Conservation (phyloP, 768 basidiomycete species). For the Kondoa subrosea region DNA sequence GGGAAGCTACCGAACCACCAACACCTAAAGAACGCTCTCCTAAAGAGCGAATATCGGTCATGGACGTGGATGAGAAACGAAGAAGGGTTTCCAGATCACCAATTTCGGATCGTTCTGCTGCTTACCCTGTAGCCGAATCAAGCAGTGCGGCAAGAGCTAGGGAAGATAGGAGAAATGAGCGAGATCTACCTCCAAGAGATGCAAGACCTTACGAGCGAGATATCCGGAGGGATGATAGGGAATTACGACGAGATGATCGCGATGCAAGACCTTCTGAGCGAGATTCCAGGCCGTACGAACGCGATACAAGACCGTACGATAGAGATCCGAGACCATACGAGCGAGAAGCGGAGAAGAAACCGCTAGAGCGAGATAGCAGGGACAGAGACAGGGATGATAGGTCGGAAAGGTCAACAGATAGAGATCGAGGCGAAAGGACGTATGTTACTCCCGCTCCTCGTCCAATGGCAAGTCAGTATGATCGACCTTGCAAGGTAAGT, state of each 20-base stretch:
- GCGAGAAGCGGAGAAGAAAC: no score
- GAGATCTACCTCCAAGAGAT: background rate
- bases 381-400: no score
- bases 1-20: no score
- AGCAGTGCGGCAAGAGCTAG: background rate
- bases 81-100: background rate
- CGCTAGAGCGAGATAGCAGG: no score
- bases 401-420: no score
- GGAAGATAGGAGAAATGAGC: background rate
- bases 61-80: background rate
- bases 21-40: no score
- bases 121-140: background rate
- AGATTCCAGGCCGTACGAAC: background rate
- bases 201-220: background rate
- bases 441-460: background rate
- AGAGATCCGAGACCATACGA: no score
- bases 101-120: background rate
- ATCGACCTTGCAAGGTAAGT: background rate
- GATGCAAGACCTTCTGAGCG: background rate
- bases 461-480: background rate
- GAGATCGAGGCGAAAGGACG: no score
- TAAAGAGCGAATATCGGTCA: background rate
- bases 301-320: background rate
- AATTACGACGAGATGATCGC: background rate
- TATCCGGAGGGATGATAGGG: background rate